A percentile compares a stretch with the other conserved stretches of the same genome.
Evolutionary conservation across 805 yeast species (phyloP).

Genomic region (Danielozyma ontarioensis): DNA sequence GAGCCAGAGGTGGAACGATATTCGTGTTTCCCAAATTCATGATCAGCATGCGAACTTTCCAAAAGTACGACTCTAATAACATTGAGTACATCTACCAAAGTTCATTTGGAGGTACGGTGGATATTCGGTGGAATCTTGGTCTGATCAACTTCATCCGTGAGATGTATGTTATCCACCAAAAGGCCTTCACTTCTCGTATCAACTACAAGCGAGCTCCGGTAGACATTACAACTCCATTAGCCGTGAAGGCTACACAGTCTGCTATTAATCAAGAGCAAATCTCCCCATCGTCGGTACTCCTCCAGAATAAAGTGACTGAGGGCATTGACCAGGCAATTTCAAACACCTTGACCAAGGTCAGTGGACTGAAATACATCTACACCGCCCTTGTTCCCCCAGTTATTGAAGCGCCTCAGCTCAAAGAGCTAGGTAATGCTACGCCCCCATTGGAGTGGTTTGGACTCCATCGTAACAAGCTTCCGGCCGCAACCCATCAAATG

Average conservation of each 20-base stretch:
- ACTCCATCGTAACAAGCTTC: slow-evolving; percentile 78
- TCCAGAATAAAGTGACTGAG: slow-evolving; percentile 3
- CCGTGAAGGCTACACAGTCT: not conserved
- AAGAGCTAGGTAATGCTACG: slow-evolving; percentile 92
- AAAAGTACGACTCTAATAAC: slow-evolving; percentile 43
- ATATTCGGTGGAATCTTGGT: slow-evolving; percentile 91
- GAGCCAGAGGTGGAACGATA: slow-evolving; percentile 74
- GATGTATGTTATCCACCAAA: slow-evolving; percentile 84
- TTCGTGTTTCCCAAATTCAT: slow-evolving; percentile 73
- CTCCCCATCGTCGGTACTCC: not conserved
- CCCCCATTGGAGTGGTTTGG: slow-evolving; percentile 99
- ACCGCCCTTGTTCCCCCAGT: slow-evolving; percentile 67
- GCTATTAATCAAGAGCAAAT: not conserved
- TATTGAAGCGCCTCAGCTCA: slow-evolving; percentile 84
- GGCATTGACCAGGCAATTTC: slow-evolving; percentile 33
- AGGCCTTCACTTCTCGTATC: slow-evolving; percentile 60
- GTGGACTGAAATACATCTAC: slow-evolving; percentile 46
- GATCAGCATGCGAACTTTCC: slow-evolving; percentile 73
- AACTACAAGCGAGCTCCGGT: slow-evolving; percentile 20
- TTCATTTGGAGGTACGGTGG: slow-evolving; percentile 84
- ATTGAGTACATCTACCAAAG: slow-evolving; percentile 68
- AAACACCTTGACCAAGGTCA: slow-evolving; percentile 32
- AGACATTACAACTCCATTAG: not conserved
- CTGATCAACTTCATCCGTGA: slow-evolving; percentile 85
- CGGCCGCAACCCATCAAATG: slow-evolving; percentile 79